Base-by-base conservation (phyloP, 257 asterid species). In the Nicotiana undulata region DNA sequence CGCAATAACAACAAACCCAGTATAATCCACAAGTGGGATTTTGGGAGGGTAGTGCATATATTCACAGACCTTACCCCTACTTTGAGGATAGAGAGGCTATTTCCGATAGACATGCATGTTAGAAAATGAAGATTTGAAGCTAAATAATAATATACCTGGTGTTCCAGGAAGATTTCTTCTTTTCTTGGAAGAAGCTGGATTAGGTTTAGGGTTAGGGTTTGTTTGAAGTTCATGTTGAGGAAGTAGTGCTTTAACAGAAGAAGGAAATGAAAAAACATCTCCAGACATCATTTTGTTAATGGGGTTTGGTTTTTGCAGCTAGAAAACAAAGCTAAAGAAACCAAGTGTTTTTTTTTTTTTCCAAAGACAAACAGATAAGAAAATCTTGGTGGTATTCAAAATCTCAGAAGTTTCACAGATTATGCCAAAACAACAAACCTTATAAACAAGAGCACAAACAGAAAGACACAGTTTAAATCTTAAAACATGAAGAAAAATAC, bases 131-230 rank as follows among this genome's bases (percentile, higher is more conserved):
- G 5, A 16, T 8, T 75, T 6, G 61, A 49, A 77, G 2, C 58
- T 15, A 52, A 28, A 55, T 77, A 31, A 4, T 17, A 53, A 51
- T 66, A 56, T 85, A 95, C 99, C 99, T 76, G 98, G 98, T 17
- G 90, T 92, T 31, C 99, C 98, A 0, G 97, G 99, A 22, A 90
- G 97, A 83, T 91, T 95, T 86, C 99, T 82, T 83, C 80, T 88
- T 91, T 89, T 95, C 90, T 92, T 95, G 81, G 90, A 61, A 76
- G 78, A 22, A 46, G 86, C 26, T 22, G 90, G 85, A 77, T 67
- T 86, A 34, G 95, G 70, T 51, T 59, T 88, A 72, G 88, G 93
- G 88, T 88, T 91, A 76, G 93, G 89, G 90, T 89, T 88, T 79
- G 89, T 49, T 72, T 72, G 78, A 49, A 72, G 70, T 17, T 87